Conservation (phyloP, 768 basidiomycete species). For the Sporobolomyces pararoseus region DNA sequence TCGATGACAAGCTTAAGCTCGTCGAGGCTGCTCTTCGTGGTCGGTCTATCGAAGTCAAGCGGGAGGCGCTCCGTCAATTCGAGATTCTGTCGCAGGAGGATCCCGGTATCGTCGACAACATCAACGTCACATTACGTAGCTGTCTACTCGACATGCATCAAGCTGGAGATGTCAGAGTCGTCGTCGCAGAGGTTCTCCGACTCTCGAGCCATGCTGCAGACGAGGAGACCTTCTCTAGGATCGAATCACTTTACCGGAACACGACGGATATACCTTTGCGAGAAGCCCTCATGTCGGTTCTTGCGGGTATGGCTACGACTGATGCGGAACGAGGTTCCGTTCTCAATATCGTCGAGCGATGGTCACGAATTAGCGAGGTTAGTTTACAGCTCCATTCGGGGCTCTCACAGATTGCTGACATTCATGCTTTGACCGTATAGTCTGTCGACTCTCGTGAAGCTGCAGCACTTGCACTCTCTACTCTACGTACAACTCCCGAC, state of each 20-base stretch:
- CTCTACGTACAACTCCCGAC: not conserved
- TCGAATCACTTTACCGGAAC: not conserved
- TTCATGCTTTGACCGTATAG: not conserved
- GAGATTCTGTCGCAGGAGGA: not conserved
- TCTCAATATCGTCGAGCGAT: not conserved
- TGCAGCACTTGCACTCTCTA: conserved; percentile 18
- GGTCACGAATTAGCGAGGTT: conserved; percentile 16
- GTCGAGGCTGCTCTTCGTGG: not conserved
- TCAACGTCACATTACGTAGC: not conserved
- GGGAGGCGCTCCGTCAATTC: conserved; percentile 7
- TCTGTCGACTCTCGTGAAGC: conserved; percentile 35
- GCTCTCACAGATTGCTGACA: not conserved
- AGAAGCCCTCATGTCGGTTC: conserved; percentile 32
- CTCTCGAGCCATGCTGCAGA: not conserved
- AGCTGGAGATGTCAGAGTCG: conserved; percentile 30
- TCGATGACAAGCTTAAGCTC: conserved; percentile 3
- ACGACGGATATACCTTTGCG: conserved; percentile 31
- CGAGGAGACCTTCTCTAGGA: not conserved
- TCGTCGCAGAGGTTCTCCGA: conserved; percentile 14
- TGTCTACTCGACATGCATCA: not conserved
- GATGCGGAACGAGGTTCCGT: not conserved
- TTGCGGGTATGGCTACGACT: not conserved
- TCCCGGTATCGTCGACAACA: not conserved
- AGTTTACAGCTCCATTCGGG: not conserved
- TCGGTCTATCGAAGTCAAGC: conserved; percentile 30